Evolutionary conservation across 2,329 filamentous ascomycete species (phyloP).

Genomic region (Pseudogymnoascus sp.): DNA sequence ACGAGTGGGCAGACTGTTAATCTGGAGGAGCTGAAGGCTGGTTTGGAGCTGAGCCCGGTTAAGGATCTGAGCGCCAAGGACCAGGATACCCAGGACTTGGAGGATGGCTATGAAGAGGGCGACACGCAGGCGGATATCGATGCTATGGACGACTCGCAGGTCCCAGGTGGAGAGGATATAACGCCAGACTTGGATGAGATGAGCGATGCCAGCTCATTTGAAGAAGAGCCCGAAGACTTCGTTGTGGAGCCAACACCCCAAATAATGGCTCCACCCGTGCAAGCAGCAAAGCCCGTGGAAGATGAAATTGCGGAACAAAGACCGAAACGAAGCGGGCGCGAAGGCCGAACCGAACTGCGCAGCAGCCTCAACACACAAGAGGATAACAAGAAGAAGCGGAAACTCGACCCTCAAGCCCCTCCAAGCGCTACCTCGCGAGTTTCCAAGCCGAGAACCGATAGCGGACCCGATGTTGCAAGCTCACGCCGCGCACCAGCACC

Average conservation of each 20-base stretch:
- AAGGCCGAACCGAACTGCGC: neutral
- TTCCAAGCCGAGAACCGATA: neutral
- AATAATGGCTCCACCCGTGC: neutral
- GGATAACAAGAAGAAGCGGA: conserved; percentile 17
- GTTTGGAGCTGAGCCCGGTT: conserved; percentile 54
- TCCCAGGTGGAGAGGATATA: conserved; percentile 10
- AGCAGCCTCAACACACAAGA: conserved; percentile 17
- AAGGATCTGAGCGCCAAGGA: conserved; percentile 44
- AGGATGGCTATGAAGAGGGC: conserved; percentile 24
- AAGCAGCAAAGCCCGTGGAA: neutral
- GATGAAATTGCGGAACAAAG: conserved; percentile 18
- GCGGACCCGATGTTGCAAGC: neutral
- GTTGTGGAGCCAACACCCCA: neutral
- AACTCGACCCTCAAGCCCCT: neutral
- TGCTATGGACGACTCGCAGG: conserved; percentile 25
- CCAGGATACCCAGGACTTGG: conserved; percentile 29
- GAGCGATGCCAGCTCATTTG: conserved; percentile 34
- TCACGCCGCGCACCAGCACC: neutral
- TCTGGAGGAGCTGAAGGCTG: conserved; percentile 58
- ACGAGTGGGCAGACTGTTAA: conserved; percentile 61
- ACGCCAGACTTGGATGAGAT: conserved; percentile 21
- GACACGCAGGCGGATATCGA: conserved; percentile 29
- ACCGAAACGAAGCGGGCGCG: neutral
- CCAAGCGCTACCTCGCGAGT: neutral
- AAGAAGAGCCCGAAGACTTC: conserved; percentile 36